A percentile compares a stretch with the other conserved stretches of the same genome.
Conservation (phyloP, 306 rosid species). For the Malus orientalis region DNA sequence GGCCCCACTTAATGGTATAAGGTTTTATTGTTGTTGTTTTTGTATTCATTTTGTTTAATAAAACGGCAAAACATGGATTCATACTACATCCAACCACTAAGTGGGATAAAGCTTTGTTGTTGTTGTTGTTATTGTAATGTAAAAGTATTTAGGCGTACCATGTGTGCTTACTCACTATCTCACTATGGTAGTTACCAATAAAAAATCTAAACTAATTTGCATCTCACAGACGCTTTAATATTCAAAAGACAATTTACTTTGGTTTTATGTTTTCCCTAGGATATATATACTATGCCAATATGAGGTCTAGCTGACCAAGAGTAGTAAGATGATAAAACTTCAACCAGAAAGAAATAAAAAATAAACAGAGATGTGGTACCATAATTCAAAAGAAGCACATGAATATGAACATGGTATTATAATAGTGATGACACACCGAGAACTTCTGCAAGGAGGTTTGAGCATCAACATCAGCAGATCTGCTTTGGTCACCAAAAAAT, state of each 20-base stretch:
- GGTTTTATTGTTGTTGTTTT: too few relatives aligned
- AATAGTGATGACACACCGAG: slow-evolving; percentile 39
- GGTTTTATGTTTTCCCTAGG: neutral
- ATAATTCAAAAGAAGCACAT: neutral
- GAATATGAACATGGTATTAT: neutral
- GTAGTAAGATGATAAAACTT: neutral
- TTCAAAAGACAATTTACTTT: neutral
- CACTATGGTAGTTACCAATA: too few relatives aligned
- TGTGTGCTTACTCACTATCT: too few relatives aligned
- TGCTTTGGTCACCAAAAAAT: slow-evolving; percentile 76
- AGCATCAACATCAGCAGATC: slow-evolving; percentile 48
- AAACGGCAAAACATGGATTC: neutral
- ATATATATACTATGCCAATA: neutral
- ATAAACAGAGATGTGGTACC: neutral
- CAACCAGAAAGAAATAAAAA: neutral
- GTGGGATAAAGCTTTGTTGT: too few relatives aligned
- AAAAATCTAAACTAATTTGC: neutral
- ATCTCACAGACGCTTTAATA: neutral
- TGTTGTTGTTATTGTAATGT: too few relatives aligned
- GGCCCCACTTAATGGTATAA: too few relatives aligned
- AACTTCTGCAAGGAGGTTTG: slow-evolving; percentile 74
- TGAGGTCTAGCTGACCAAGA: neutral
- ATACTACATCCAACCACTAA: too few relatives aligned
- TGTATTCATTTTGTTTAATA: too few relatives aligned
- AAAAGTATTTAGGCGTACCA: too few relatives aligned